A percentile compares a stretch with the other conserved stretches of the same genome.
These are phyloP conservation scores for Mimosa bimucronata DNA, from an alignment of 306 rosid species.

Conservation along the genomic window DNA sequence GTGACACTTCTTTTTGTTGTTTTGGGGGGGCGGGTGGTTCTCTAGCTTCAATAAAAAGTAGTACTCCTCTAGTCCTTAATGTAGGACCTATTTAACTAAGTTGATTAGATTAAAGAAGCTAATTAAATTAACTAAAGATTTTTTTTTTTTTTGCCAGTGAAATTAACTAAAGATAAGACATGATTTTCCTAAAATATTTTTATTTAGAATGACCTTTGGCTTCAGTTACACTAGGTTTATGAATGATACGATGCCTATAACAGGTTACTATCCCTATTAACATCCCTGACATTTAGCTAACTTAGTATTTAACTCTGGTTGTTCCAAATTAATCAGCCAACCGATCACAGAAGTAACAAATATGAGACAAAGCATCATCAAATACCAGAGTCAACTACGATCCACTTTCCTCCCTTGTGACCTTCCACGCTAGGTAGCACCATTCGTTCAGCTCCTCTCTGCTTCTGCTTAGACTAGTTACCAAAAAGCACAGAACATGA, in stretches of 20 bases:
- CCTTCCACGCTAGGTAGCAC: conserved; percentile 90
- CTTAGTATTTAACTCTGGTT: neutral
- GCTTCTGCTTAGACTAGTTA: conserved; percentile 87
- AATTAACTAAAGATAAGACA: no score
- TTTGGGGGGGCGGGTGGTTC: no score
- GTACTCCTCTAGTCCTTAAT: no score
- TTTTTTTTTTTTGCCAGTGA: no score
- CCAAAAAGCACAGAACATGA: neutral
- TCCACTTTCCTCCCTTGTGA: conserved; percentile 87
- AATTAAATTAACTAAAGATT: no score
- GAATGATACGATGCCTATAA: conserved; percentile 10
- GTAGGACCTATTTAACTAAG: no score
- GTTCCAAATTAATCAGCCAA: conserved; percentile 15
- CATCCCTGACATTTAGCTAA: conserved; percentile 1
- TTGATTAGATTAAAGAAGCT: no score
- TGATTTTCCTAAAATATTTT: no score
- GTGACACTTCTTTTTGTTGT: no score
- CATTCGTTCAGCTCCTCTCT: conserved; percentile 66
- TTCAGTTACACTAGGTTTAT: neutral
- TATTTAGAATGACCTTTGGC: neutral
- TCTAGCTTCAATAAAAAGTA: no score
- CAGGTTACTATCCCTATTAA: neutral
- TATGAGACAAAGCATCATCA: conserved; percentile 6
- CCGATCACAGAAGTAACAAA: conserved; percentile 10
- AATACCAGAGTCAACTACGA: conserved; percentile 88